These are phyloP conservation scores for Gnaphalium uliginosum DNA, from an alignment of 129 eudicot species.

Conservation along the genomic window DNA sequence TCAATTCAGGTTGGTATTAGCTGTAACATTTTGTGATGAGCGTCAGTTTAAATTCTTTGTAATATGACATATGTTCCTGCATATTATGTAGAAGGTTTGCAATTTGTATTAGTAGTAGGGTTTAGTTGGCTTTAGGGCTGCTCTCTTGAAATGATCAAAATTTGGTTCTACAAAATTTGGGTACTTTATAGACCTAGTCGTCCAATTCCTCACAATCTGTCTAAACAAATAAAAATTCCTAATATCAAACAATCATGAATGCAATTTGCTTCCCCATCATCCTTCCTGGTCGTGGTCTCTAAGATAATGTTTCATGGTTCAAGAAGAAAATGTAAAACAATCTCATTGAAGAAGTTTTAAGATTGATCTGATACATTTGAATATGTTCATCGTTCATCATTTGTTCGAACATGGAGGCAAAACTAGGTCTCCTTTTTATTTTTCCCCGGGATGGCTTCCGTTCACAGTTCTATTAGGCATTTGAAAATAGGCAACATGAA, in stretches of 20 bases:
- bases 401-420: not conserved
- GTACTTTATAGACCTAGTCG: not conserved
- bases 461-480: not conserved
- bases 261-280: not conserved
- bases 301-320: not conserved
- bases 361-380: not conserved
- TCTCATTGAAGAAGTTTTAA: not conserved
- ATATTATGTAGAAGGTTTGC: not conserved
- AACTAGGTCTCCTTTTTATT: not conserved
- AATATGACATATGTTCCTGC: not conserved
- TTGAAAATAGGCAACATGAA: not conserved
- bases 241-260: not conserved
- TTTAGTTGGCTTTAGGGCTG: not conserved
- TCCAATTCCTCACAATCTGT: not conserved
- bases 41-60: not conserved
- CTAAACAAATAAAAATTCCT: not conserved
- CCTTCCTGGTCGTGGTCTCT: slow-evolving; percentile 1
- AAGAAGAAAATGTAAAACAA: not conserved
- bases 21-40: slow-evolving; percentile 1
- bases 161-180: not conserved
- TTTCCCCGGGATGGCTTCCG: not conserved
- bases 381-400: not conserved
- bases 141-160: slow-evolving; percentile 10
- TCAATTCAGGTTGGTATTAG: slow-evolving; percentile 66
- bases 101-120: not conserved